phyloP scores from a whole-genome alignment of 1,284 basidiomycete genomes.

The Boletus sp. region DNA sequence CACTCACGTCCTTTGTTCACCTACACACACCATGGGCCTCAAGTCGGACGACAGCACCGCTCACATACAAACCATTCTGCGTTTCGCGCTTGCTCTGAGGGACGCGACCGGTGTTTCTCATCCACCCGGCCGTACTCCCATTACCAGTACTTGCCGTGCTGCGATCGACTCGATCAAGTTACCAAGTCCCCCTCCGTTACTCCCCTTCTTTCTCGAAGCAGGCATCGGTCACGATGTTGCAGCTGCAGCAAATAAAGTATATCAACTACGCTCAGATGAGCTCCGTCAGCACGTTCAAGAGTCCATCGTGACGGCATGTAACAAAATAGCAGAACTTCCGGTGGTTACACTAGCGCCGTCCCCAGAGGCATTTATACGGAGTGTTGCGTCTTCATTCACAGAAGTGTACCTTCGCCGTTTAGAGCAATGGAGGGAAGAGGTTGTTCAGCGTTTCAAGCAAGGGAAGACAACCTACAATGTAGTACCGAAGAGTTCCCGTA shows the following conservation, averaged over 20 bases:
- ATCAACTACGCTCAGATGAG: neutral
- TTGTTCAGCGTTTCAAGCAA: slow-evolving; percentile 3
- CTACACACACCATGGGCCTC: neutral
- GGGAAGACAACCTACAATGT: too few species aligned
- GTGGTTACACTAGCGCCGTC: neutral
- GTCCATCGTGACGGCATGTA: neutral
- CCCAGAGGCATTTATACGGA: neutral
- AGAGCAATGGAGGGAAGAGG: slow-evolving; percentile 11
- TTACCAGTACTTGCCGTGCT: too few species aligned
- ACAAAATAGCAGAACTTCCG: neutral
- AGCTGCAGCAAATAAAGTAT: neutral
- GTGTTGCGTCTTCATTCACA: accelerated
- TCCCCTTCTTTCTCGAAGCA: slow-evolving; percentile 4
- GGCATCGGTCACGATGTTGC: neutral
- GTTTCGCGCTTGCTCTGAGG: neutral
- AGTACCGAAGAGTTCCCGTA: neutral
- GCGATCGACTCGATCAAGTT: neutral
- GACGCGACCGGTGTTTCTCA: neutral
- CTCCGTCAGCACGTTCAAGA: neutral
- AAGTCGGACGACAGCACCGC: neutral
- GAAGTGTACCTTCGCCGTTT: neutral
- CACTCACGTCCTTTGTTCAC: too few species aligned
- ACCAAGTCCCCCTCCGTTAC: neutral
- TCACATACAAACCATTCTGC: neutral
- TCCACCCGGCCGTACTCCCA: neutral